Conservation (phyloP, 805 yeast genomes). For the Zygosaccharomyces bisporus region DNA sequence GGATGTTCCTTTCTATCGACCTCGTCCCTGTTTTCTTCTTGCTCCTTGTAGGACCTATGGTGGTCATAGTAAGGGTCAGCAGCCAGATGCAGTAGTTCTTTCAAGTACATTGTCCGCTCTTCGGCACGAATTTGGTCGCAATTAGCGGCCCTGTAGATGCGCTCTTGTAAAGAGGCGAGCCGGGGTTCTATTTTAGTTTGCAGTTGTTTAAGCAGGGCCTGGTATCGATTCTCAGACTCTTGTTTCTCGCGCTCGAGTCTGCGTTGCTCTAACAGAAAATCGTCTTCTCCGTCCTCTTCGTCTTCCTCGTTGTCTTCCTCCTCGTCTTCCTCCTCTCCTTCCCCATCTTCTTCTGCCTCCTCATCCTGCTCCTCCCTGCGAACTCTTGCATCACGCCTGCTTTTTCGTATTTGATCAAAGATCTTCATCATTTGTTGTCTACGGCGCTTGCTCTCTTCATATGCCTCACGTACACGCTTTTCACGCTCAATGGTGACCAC, state of each 20-base stretch:
- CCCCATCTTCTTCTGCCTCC: slow-evolving; percentile 14
- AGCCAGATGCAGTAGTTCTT: slow-evolving; percentile 25
- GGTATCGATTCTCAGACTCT: slow-evolving; percentile 19
- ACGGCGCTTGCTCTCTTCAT: slow-evolving; percentile 29
- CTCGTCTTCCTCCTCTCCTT: slow-evolving; percentile 16
- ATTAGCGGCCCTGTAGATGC: slow-evolving; percentile 14
- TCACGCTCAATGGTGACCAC: slow-evolving; percentile 51
- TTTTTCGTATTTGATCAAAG: slow-evolving; percentile 28
- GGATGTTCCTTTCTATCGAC: slow-evolving; percentile 17
- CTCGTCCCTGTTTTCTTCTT: slow-evolving; percentile 21
- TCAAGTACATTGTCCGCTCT: slow-evolving; percentile 21
- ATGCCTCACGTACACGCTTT: slow-evolving; percentile 43
- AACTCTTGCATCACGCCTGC: slow-evolving; percentile 11
- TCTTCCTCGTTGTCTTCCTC: slow-evolving; percentile 17
- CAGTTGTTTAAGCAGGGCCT: slow-evolving; percentile 17
- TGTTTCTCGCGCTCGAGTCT: slow-evolving; percentile 13
- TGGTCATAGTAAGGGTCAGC: slow-evolving; percentile 29
- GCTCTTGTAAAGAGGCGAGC: slow-evolving; percentile 14
- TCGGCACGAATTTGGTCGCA: slow-evolving; percentile 19
- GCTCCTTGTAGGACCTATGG: slow-evolving; percentile 25
- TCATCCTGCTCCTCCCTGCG: slow-evolving; percentile 4
- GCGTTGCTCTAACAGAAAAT: slow-evolving; percentile 17
- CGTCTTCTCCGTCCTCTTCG: slow-evolving; percentile 17
- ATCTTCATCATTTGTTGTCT: slow-evolving; percentile 27
- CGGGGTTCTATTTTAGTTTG: slow-evolving; percentile 21